Base-by-base conservation (phyloP, 2,329 filamentous ascomycete species). In the Penicillium decumbens region DNA sequence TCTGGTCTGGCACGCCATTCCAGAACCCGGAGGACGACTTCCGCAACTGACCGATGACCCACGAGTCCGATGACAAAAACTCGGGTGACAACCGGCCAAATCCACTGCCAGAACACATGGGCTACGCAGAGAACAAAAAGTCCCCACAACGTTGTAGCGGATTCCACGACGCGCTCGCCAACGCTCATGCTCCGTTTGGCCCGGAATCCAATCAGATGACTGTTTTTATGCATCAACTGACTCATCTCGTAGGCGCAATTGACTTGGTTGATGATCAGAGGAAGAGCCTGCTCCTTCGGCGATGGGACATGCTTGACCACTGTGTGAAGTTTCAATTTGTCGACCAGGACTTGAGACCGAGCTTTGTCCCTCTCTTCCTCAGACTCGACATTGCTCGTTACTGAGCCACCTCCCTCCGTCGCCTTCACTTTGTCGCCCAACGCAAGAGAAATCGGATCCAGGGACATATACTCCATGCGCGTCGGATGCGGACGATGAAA, bases 171-270 rank as follows among this genome's bases (percentile, higher is more conserved):
- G 42, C 89, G 81, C 75, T 98, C 93, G 37, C 90, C 92, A 42
- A 98, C 92, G 68, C 93, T 98, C 55, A 95, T 79, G 46, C 85
- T 86, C 56, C 93, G 82, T 70, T 91, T 91, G 41, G 84, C 83
- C 29, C 92, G 74, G 32, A 87, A 82, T 0, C 90, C 88, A 42
- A 98, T 83, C 32, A 92, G 77, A n/a, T 85, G 83, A 38, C 90
- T 87, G 62, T 97, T 98, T 65, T 87, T 92, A 61, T 95, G 89
- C 58, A 98, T 76, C 33, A 95, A 76, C 59, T 84, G 80, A 54
- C 93, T 86, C 49, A 98, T 78, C 69, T 98, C 95, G 75, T 85
- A 90, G 0, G 91, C 89, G 78, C 93, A 98, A 65, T 98, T 98
- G 67, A 97, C 87, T 72, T 97, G 92, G 61, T 91, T 89, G 58